Conservation (phyloP, 495 filamentous ascomycete species). For the Pseudomonodictys pantanalensis region DNA sequence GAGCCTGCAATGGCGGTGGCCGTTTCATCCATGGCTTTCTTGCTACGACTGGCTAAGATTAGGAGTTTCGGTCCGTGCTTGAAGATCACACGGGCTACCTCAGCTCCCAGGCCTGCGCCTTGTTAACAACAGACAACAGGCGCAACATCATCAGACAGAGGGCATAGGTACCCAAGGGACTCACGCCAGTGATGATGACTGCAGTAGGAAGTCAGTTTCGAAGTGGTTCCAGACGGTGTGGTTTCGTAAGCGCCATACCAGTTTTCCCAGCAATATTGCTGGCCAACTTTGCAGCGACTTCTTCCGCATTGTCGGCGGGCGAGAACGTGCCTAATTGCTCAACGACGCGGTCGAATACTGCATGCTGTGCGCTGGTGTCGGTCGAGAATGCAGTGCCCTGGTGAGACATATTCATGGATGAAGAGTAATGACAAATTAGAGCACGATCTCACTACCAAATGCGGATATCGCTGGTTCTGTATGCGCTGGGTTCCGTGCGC, state of each 20-base stretch:
- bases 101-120: conserved; percentile 6
- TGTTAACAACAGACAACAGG: conserved; percentile 45
- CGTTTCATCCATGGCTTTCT: conserved; percentile 48
- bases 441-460: not conserved
- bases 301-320: conserved; percentile 6
- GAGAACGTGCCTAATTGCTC: conserved; percentile 3
- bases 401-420: conserved; percentile 7
- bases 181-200: conserved; percentile 43
- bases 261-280: conserved; percentile 17
- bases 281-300: conserved; percentile 27
- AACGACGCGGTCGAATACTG: not conserved
- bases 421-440: not conserved
- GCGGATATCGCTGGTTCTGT: not conserved
- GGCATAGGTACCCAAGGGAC: conserved; percentile 53
- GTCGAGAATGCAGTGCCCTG: conserved; percentile 4
- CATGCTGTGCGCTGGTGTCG: not conserved
- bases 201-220: not conserved
- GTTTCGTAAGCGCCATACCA: not conserved
- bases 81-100: conserved; percentile 13
- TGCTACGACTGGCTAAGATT: conserved; percentile 54
- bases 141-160: conserved; percentile 49
- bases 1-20: conserved; percentile 39
- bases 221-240: not conserved
- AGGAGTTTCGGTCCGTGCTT: conserved; percentile 43
- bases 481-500: not conserved